Evolutionary conservation across 176 grass and related monocot genomes (phyloP).

Genomic region (Chloris gayana): DNA sequence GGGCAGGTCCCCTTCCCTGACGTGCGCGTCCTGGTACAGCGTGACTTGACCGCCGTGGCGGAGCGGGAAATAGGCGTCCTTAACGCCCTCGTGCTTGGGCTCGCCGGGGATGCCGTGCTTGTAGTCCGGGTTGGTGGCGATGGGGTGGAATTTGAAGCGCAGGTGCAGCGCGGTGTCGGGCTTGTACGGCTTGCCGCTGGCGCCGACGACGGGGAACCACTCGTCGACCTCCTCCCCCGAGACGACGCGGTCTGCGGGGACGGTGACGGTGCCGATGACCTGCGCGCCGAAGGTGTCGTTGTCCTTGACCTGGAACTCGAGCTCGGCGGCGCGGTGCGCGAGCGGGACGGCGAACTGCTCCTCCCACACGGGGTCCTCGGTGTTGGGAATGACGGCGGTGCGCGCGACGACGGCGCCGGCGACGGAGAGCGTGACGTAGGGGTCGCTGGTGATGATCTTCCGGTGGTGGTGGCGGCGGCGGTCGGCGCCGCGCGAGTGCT

Average conservation of each 20-base stretch:
- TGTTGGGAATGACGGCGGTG: constrained; percentile 81
- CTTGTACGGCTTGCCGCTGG: constrained; percentile 61
- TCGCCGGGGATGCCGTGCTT: constrained; percentile 68
- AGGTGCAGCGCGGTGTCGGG: constrained; percentile 63
- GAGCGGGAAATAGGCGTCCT: constrained; percentile 85
- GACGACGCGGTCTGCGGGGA: constrained; percentile 43
- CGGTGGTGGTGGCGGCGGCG: constrained; percentile 31
- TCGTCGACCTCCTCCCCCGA: constrained; percentile 40
- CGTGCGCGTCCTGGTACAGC: constrained; percentile 94
- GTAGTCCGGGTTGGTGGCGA: constrained; percentile 54
- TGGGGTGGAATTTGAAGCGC: constrained; percentile 48
- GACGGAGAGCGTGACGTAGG: constrained; percentile 86
- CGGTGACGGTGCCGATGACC: constrained; percentile 71
- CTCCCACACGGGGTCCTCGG: constrained; percentile 66
- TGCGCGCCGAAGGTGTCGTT: constrained; percentile 87
- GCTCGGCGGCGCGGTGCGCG: constrained; percentile 60
- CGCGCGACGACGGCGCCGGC: constrained; percentile 75
- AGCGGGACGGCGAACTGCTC: constrained; percentile 82
- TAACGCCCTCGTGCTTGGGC: constrained; percentile 57
- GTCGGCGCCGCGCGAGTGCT: neutral
- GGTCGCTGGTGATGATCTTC: constrained; percentile 92
- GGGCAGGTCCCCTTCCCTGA: constrained; percentile 68
- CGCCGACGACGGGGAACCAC: constrained; percentile 66
- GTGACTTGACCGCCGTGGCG: constrained; percentile 60
- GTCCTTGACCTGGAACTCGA: constrained; percentile 92